phyloP scores from a whole-genome alignment of 768 basidiomycete species.

The Naganishia kalamii region DNA sequence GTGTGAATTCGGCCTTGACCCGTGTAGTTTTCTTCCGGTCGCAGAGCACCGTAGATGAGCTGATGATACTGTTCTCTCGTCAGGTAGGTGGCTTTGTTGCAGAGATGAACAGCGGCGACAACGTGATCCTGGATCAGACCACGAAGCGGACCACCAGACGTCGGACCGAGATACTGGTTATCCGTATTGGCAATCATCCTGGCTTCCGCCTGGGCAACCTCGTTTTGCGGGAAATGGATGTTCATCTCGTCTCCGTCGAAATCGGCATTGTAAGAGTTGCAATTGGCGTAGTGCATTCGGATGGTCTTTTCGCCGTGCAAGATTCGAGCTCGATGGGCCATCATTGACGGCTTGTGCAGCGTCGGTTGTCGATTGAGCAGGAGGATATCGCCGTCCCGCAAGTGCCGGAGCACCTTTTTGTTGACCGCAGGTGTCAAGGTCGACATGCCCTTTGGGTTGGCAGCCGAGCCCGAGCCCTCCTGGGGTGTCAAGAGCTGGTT shows the following conservation, averaged over 20 bases:
- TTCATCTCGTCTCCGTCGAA: constrained; percentile 99
- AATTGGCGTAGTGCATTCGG: constrained; percentile 99
- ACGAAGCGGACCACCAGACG: constrained; percentile 93
- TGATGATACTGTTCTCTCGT: constrained; percentile 93
- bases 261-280: constrained; percentile 95
- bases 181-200: constrained; percentile 93
- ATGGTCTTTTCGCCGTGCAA: constrained; percentile 96
- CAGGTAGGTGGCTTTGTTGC: constrained; percentile 88
- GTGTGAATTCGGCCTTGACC: constrained; percentile 63
- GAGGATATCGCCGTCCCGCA: constrained; percentile 87
- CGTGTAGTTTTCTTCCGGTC: constrained; percentile 71
- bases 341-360: constrained; percentile 98
- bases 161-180: constrained; percentile 97
- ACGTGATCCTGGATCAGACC: constrained; percentile 99
- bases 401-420: constrained; percentile 95
- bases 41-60: constrained; percentile 83
- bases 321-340: constrained; percentile 89
- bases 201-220: constrained; percentile 89
- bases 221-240: constrained; percentile 97
- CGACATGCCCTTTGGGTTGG: constrained; percentile 51
- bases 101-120: constrained; percentile 99
- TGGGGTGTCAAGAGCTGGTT: constrained; percentile 90
- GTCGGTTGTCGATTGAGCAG: constrained; percentile 97
- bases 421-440: constrained; percentile 76
- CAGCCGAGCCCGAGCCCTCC: constrained; percentile 55